Evolutionary conservation across 2,329 filamentous ascomycete species (phyloP).

Genomic region (Xylogone sp.): DNA sequence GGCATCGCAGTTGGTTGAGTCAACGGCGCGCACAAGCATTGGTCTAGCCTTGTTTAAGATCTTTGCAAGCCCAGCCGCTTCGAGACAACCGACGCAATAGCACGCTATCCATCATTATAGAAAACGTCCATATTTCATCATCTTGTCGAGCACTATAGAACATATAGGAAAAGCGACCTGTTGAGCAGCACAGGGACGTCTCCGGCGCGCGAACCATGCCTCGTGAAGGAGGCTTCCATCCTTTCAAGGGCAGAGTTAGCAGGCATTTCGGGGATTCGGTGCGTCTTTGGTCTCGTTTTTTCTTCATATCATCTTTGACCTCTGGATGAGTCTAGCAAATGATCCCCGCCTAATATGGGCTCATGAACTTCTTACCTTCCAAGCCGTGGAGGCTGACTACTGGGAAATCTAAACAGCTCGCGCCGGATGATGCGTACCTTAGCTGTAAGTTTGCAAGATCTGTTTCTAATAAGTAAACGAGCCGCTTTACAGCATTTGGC

Average conservation of each 20-base stretch:
- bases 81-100: no score
- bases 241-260: slow-evolving; percentile 48
- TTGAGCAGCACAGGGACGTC: no score
- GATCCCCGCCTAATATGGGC: neutral
- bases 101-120: no score
- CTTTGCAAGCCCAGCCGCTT: no score
- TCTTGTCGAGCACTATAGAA: no score
- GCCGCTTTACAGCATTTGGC: neutral
- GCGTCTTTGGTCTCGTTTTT: slow-evolving; percentile 16
- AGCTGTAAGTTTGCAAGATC: slow-evolving; percentile 52
- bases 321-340: neutral
- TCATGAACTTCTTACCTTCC: slow-evolving; percentile 9
- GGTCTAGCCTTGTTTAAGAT: no score
- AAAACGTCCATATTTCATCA: no score
- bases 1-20: neutral
- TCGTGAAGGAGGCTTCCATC: slow-evolving; percentile 40
- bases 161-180: no score
- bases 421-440: slow-evolving; percentile 65
- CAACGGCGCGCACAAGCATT: no score
- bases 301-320: slow-evolving; percentile 1
- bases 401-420: slow-evolving; percentile 33
- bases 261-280: slow-evolving; percentile 48
- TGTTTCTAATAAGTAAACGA: neutral
- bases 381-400: slow-evolving; percentile 15
- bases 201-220: slow-evolving; percentile 19